Evolutionary conservation across 495 filamentous ascomycete species (phyloP).

Genomic region (Trichoderma parareesei): DNA sequence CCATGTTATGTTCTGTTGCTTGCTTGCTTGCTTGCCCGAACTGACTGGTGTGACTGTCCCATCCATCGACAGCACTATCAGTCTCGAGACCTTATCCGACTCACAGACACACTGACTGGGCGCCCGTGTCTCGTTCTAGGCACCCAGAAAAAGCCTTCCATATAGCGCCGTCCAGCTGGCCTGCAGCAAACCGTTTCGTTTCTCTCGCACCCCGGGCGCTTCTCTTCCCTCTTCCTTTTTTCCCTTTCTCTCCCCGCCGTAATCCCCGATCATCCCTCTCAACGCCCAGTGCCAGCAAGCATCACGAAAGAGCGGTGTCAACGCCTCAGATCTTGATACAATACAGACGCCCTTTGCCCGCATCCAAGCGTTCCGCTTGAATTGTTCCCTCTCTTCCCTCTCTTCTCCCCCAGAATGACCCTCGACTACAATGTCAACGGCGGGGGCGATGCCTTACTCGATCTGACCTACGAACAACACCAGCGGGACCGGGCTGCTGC

Average conservation of each 20-base stretch:
- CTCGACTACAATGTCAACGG: slow-evolving; percentile 46
- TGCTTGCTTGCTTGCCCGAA: no score
- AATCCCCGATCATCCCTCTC: slow-evolving; percentile 8
- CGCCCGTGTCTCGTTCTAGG: not conserved
- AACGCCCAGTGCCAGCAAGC: slow-evolving; percentile 17
- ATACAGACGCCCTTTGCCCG: slow-evolving; percentile 27
- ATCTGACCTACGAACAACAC: slow-evolving; percentile 46
- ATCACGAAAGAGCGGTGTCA: slow-evolving; percentile 33
- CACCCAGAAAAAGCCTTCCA: slow-evolving; percentile 28
- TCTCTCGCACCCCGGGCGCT: slow-evolving; percentile 15
- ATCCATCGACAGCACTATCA: not conserved
- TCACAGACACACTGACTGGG: no score
- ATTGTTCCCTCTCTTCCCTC: slow-evolving; percentile 21
- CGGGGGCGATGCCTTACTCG: slow-evolving; percentile 43
- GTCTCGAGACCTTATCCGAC: no score
- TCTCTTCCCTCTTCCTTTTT: slow-evolving; percentile 15
- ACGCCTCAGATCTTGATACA: slow-evolving; percentile 23
- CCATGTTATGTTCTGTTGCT: no score
- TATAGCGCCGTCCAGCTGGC: slow-evolving; percentile 13
- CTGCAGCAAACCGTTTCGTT: slow-evolving; percentile 11
- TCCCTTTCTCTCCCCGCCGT: slow-evolving; percentile 2
- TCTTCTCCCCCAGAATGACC: slow-evolving; percentile 40
- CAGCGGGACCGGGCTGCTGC: slow-evolving; percentile 25
- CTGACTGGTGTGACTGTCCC: no score
- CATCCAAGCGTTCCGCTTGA: slow-evolving; percentile 11